Evolutionary conservation across 2,329 filamentous ascomycete species (phyloP).

Genomic region (Beauveria scarabaeidicola): DNA sequence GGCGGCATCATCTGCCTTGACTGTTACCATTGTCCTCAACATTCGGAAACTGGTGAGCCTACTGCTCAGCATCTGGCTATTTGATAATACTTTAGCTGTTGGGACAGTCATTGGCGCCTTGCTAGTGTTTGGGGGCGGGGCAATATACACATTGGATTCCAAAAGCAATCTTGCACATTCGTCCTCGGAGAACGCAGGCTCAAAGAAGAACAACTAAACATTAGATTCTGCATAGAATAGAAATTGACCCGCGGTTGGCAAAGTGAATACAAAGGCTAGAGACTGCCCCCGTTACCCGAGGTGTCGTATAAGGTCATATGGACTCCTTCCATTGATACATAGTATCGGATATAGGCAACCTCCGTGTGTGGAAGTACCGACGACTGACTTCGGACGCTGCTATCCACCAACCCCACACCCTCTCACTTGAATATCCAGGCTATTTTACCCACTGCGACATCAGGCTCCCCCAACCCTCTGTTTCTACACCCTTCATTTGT

Average conservation of each 20-base stretch:
- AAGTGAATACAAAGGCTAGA: background rate
- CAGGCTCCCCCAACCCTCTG: background rate
- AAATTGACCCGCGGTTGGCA: background rate
- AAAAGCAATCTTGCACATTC: slow-evolving; percentile 16
- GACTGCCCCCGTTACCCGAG: background rate
- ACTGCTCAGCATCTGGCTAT: slow-evolving; percentile 84
- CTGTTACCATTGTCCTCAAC: slow-evolving; percentile 93
- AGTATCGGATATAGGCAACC: slow-evolving; percentile 18
- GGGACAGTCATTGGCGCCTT: slow-evolving; percentile 74
- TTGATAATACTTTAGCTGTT: slow-evolving; percentile 71
- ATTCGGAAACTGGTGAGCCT: slow-evolving; percentile 90
- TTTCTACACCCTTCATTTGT: background rate
- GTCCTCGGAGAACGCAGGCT: background rate
- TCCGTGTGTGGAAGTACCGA: slow-evolving; percentile 13
- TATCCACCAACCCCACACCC: slow-evolving; percentile 8
- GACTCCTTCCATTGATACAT: slow-evolving; percentile 17
- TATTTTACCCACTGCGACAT: background rate
- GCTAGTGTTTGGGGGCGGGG: slow-evolving; percentile 86
- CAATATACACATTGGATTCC: slow-evolving; percentile 74
- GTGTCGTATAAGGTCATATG: too few relatives aligned
- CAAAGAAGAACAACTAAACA: background rate
- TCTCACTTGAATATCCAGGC: slow-evolving; percentile 2
- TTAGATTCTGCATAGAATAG: background rate
- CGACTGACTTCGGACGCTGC: background rate
- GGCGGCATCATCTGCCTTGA: slow-evolving; percentile 79